Conservation (phyloP, 2,329 filamentous ascomycete species). For the Ambrosiella xylebori region DNA sequence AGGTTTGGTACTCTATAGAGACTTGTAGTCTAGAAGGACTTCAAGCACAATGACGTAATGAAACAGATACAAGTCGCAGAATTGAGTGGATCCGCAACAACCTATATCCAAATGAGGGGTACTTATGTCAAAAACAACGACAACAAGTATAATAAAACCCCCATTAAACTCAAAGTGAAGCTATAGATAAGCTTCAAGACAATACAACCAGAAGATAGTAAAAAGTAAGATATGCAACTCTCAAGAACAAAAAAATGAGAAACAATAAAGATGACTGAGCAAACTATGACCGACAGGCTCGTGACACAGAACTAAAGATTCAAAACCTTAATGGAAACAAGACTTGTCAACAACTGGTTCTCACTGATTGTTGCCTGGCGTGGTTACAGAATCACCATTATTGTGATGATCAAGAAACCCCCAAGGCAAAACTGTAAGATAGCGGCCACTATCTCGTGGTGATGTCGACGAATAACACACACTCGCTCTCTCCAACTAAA, state of each 20-base stretch:
- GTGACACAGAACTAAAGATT: neutral
- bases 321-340: neutral
- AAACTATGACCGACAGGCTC: neutral
- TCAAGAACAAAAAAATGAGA: neutral
- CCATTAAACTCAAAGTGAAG: neutral
- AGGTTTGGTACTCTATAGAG: neutral
- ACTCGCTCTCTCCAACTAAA: slow-evolving; percentile 8
- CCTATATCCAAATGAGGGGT: no score
- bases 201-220: neutral
- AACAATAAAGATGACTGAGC: neutral
- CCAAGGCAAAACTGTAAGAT: no score
- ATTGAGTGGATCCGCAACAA: neutral
- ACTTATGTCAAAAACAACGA: neutral
- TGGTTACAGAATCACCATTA: no score
- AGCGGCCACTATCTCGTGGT: neutral
- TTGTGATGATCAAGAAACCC: no score
- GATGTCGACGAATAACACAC: neutral
- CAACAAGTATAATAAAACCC: neutral
- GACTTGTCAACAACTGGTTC: neutral
- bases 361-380: no score
- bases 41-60: neutral
- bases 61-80: neutral
- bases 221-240: neutral
- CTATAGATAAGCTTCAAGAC: neutral
- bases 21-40: neutral